Percentiles rank a stretch among this genome's conserved stretches.
phyloP scores from a whole-genome alignment of 345 rosid genomes.

The Citrus mangshanensis region DNA sequence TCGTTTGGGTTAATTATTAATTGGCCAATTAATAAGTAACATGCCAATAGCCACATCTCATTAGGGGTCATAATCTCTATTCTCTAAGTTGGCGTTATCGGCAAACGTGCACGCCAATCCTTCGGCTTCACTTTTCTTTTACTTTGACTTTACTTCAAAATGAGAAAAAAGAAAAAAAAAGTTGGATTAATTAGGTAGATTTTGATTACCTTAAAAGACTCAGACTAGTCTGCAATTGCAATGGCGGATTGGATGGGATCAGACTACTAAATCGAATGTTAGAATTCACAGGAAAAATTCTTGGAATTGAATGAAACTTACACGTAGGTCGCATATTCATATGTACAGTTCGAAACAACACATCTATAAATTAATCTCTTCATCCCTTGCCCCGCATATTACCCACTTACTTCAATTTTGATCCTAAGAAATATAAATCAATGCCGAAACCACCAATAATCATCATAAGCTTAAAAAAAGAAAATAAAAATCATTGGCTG shows the following conservation, averaged over 20 bases:
- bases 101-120: too few relatives aligned
- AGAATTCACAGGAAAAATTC: background rate
- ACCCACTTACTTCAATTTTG: background rate
- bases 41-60: background rate
- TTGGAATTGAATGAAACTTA: background rate
- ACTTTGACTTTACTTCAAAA: conserved; percentile 16
- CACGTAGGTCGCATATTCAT: background rate
- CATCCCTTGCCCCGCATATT: background rate
- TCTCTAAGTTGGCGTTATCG: background rate
- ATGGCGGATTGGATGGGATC: background rate
- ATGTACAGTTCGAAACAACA: background rate
- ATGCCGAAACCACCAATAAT: background rate
- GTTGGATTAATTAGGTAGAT: background rate
- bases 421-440: background rate
- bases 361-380: too few relatives aligned
- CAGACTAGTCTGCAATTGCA: too few relatives aligned
- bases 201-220: background rate
- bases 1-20: background rate
- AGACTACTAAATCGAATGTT: too few relatives aligned
- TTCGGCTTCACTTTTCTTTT: background rate
- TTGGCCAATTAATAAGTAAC: background rate
- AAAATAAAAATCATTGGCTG: background rate
- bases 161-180: too few relatives aligned
- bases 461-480: background rate
- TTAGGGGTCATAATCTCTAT: background rate